Percentiles rank a stretch among this genome's conserved stretches.
phyloP scores from a whole-genome alignment of 495 filamentous ascomycete species.

The Peziza echinospora region DNA sequence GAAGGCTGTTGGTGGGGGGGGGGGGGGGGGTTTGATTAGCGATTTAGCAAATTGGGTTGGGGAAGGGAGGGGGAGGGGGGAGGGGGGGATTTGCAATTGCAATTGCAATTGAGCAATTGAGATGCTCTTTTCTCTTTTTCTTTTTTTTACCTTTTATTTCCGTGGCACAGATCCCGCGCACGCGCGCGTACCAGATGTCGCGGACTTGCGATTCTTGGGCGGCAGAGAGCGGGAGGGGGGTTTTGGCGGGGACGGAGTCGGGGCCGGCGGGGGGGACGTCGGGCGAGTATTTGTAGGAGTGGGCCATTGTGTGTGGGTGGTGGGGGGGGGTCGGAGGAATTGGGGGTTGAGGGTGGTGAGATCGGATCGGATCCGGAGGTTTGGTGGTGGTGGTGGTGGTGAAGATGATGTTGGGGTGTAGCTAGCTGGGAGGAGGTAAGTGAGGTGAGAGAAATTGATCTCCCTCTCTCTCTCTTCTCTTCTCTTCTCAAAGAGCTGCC shows the following conservation, averaged over 20 bases:
- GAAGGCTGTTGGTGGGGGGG: constrained; percentile 39
- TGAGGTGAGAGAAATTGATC: no score
- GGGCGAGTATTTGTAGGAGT: not conserved
- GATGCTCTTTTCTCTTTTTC: not conserved
- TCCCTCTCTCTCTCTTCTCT: no score
- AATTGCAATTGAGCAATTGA: no score
- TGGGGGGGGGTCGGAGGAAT: not conserved
- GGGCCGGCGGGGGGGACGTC: not conserved
- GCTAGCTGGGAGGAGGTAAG: no score
- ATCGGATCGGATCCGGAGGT: no score
- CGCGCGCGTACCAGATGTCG: constrained; percentile 71
- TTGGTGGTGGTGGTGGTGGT: no score
- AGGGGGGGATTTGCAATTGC: not conserved
- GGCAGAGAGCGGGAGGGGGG: constrained; percentile 80
- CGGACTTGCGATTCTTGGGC: constrained; percentile 79
- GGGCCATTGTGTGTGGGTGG: not conserved
- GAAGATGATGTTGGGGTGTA: no score
- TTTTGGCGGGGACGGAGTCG: constrained; percentile 37
- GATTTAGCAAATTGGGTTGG: not conserved
- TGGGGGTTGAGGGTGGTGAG: no score
- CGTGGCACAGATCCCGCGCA: constrained; percentile 51
- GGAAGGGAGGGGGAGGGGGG: no score
- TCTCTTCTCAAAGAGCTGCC: no score
- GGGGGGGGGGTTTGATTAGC: not conserved
- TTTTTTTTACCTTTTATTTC: constrained; percentile 60